Conservation (phyloP, 768 basidiomycete species). For the Asterophora lycoperdoides region DNA sequence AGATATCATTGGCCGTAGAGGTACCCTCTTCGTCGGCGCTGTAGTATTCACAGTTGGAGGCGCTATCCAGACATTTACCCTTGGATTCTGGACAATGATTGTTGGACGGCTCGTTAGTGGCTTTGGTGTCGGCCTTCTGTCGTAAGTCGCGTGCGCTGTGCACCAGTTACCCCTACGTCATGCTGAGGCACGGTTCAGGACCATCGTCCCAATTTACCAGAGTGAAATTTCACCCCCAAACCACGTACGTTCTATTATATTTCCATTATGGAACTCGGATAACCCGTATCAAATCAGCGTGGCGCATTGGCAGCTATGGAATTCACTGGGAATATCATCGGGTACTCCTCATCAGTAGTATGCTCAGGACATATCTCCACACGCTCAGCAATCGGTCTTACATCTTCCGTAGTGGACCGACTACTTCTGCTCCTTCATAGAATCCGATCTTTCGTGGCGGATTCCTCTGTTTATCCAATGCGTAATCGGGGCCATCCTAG, state of each 20-base stretch:
- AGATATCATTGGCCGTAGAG: constrained; percentile 69
- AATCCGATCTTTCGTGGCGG: constrained; percentile 87
- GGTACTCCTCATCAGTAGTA: constrained; percentile 88
- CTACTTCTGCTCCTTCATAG: constrained; percentile 88
- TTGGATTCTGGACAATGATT: constrained; percentile 32
- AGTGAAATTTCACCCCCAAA: constrained; percentile 93
- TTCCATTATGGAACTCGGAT: background rate
- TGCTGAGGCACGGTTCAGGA: constrained; percentile 41
- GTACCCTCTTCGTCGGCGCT: constrained; percentile 71
- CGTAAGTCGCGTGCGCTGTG: constrained; percentile 40
- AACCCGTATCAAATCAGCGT: constrained; percentile 43
- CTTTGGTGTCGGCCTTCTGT: constrained; percentile 69
- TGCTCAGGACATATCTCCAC: constrained; percentile 23
- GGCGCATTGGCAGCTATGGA: constrained; percentile 94
- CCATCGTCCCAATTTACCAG: constrained; percentile 94
- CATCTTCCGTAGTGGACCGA: constrained; percentile 74
- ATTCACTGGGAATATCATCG: constrained; percentile 89
- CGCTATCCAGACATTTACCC: constrained; percentile 68
- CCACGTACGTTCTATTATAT: constrained; percentile 51
- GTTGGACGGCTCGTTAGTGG: constrained; percentile 67
- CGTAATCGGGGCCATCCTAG: constrained; percentile 77
- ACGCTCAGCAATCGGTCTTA: background rate
- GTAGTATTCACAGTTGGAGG: constrained; percentile 73
- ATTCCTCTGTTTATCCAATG: constrained; percentile 87
- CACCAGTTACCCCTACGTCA: background rate